Evolutionary conservation across 202 grass and related monocot species (phyloP).

Genomic region (Musa balbisiana): DNA sequence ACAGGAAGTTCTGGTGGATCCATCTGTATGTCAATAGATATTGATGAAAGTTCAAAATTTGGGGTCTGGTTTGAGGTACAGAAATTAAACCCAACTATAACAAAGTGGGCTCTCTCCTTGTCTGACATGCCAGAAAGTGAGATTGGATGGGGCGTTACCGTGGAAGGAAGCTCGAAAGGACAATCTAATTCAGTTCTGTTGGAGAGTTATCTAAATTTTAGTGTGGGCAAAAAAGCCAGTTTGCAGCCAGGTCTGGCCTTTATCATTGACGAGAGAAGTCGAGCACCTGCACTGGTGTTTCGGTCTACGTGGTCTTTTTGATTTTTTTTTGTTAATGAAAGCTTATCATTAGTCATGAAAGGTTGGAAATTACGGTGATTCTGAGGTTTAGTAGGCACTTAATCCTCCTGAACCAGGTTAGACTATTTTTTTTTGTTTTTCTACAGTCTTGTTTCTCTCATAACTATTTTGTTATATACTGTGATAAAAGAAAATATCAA

Average conservation of each 20-base stretch:
- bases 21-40: constrained; percentile 39
- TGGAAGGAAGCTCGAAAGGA: constrained; percentile 42
- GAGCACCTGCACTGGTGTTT: constrained; percentile 43
- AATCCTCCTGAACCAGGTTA: background rate
- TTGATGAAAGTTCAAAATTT: constrained; percentile 68
- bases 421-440: background rate
- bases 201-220: constrained; percentile 58
- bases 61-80: constrained; percentile 66
- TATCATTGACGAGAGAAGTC: constrained; percentile 36
- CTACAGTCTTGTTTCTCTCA: background rate
- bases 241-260: constrained; percentile 56
- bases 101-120: constrained; percentile 52
- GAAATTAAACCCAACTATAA: constrained; percentile 29
- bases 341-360: background rate
- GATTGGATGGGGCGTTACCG: constrained; percentile 49
- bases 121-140: constrained; percentile 50
- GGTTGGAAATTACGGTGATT: background rate
- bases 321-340: background rate
- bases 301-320: constrained; percentile 70
- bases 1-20: constrained; percentile 36
- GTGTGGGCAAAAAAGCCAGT: constrained; percentile 57
- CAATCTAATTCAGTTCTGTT: constrained; percentile 42
- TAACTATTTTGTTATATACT: background rate
- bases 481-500: background rate
- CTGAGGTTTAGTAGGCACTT: background rate